Conservation (phyloP, 1,284 basidiomycete genomes). For the Tylopilus sp. region DNA sequence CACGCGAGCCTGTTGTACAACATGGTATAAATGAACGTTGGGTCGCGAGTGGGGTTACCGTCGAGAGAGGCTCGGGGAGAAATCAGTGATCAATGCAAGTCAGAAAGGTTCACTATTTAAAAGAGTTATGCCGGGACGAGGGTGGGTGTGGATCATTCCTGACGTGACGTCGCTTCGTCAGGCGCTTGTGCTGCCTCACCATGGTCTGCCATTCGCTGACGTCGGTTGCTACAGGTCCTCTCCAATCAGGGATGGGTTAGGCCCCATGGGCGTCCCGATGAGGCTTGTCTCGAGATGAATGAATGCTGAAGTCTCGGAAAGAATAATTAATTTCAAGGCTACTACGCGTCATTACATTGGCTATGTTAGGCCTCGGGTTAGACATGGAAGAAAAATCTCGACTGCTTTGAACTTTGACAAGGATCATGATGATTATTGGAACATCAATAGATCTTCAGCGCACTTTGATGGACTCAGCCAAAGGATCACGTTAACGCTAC, state of each 20-base stretch:
- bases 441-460: neutral
- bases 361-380: neutral
- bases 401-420: neutral
- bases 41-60: neutral
- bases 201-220: neutral
- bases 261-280: too few relatives aligned
- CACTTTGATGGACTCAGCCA: neutral
- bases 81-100: too few relatives aligned
- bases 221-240: neutral
- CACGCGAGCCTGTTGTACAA: constrained; percentile 11
- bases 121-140: too few relatives aligned
- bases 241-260: neutral
- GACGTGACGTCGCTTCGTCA: too few relatives aligned
- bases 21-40: neutral
- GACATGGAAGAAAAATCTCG: neutral
- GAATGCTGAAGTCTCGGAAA: neutral
- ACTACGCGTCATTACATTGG: neutral
- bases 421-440: neutral
- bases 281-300: too few relatives aligned
- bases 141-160: too few relatives aligned
- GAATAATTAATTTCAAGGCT: neutral
- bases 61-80: neutral
- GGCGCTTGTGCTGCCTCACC: too few relatives aligned
- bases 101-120: too few relatives aligned
- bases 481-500: neutral